Conservation (phyloP, 257 asterid genomes). For the Solanum etuberosum region DNA sequence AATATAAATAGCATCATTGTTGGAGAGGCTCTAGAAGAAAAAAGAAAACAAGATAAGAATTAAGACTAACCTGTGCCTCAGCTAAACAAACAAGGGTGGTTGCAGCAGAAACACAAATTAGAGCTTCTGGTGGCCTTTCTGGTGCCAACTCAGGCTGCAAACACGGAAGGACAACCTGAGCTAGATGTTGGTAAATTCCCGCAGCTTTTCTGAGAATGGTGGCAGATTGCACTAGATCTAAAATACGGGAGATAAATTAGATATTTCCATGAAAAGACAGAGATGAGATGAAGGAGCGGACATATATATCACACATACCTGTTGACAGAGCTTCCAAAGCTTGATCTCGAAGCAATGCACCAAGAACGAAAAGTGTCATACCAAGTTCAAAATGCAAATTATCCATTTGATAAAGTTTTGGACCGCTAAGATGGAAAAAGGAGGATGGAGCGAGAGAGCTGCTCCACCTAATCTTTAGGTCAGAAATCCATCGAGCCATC, state of each 20-base stretch:
- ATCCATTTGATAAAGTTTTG: constrained; percentile 34
- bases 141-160: constrained; percentile 1
- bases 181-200: constrained; percentile 40
- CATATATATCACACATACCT: constrained; percentile 12
- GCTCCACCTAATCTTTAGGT: constrained; percentile 52
- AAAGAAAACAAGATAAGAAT: not conserved
- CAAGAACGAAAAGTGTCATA: constrained; percentile 45
- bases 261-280: not conserved
- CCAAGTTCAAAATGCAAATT: constrained; percentile 38
- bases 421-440: constrained; percentile 15
- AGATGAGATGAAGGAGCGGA: not conserved
- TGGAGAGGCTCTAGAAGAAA: not conserved
- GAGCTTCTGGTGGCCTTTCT: constrained; percentile 51
- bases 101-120: constrained; percentile 19
- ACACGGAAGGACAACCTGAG: constrained; percentile 23
- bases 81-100: constrained; percentile 62
- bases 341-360: constrained; percentile 35
- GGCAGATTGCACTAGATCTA: constrained; percentile 60
- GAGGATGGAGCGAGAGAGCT: constrained; percentile 32
- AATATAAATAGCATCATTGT: not conserved
- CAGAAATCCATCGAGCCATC: constrained; percentile 19
- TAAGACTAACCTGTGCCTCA: constrained; percentile 50
- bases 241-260: constrained; percentile 3
- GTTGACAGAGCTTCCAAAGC: constrained; percentile 45
- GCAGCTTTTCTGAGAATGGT: constrained; percentile 58